These are phyloP conservation scores for Metschnikowia lachancei DNA, from an alignment of 805 yeast species.

Conservation along the genomic window DNA sequence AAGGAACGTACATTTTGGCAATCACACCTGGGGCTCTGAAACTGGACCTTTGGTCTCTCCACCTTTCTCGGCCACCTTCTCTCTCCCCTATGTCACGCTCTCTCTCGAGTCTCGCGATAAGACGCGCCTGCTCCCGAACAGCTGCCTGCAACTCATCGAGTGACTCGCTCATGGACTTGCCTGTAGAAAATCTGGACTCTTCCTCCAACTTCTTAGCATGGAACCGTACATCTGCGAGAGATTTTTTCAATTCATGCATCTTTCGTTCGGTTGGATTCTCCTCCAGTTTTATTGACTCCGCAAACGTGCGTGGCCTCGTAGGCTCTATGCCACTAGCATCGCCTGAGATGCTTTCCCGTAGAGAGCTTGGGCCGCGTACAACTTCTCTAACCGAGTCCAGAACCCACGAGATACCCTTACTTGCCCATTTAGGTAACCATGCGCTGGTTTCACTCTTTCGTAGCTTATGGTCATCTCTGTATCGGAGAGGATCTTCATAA, in stretches of 20 bases:
- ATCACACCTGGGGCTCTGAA: not conserved
- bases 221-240: constrained; percentile 2
- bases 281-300: not conserved
- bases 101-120: constrained; percentile 6
- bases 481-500: no score
- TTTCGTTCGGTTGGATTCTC: not conserved
- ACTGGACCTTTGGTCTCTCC: not conserved
- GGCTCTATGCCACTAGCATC: not conserved
- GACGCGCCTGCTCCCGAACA: constrained; percentile 7
- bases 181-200: not conserved
- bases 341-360: not conserved
- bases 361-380: not conserved
- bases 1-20: constrained; percentile 2
- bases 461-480: not conserved
- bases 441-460: not conserved
- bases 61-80: not conserved
- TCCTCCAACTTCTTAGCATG: constrained; percentile 1
- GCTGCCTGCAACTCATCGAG: constrained; percentile 7
- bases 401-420: not conserved
- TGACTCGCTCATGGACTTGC: constrained; percentile 2
- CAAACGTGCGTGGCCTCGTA: not conserved
- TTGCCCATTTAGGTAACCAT: not conserved
- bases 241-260: not conserved
- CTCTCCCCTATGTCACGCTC: not conserved
- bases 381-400: not conserved